Conservation (phyloP, 1,284 basidiomycete species). For the Moesziomyces globuligerus region DNA sequence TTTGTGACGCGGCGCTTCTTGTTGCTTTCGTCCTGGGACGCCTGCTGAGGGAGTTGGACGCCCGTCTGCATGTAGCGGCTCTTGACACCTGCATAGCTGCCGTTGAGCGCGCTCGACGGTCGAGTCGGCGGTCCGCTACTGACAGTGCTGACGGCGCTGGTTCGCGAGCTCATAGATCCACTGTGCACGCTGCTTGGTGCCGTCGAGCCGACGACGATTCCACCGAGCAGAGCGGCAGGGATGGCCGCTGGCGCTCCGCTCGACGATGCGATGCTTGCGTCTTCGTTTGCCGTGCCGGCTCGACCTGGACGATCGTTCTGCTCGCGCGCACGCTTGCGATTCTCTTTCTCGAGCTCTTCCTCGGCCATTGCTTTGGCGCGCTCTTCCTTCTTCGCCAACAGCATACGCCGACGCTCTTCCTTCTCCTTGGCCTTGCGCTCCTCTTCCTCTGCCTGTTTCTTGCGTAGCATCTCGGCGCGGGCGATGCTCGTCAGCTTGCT, state of each 20-base stretch:
- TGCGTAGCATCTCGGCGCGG: conserved; percentile 49
- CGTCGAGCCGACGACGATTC: conserved; percentile 18
- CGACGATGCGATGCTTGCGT: conserved; percentile 32
- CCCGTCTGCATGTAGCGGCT: conserved; percentile 46
- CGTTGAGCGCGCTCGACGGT: conserved; percentile 38
- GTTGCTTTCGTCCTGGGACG: conserved; percentile 26
- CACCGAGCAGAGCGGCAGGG: conserved; percentile 33
- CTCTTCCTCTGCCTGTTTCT: conserved; percentile 51
- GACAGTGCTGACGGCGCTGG: conserved; percentile 35
- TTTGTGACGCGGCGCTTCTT: conserved; percentile 50
- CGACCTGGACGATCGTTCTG: conserved; percentile 29
- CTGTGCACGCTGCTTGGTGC: conserved; percentile 18
- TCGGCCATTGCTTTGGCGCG: conserved; percentile 42
- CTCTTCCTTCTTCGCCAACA: conserved; percentile 45
- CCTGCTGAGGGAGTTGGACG: conserved; percentile 21
- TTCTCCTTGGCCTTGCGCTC: conserved; percentile 51
- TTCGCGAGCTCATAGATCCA: conserved; percentile 18
- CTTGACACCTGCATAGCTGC: conserved; percentile 48
- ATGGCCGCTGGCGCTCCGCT: conserved; percentile 33
- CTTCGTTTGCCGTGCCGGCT: conserved; percentile 12
- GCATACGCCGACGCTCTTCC: conserved; percentile 47
- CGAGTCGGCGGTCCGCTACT: conserved; percentile 40
- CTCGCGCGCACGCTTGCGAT: conserved; percentile 43
- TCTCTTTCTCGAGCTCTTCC: conserved; percentile 42
- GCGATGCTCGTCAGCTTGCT: conserved; percentile 48